Evolutionary conservation across 2,329 filamentous ascomycete species (phyloP).

Genomic region (Penicillium capsulatum): DNA sequence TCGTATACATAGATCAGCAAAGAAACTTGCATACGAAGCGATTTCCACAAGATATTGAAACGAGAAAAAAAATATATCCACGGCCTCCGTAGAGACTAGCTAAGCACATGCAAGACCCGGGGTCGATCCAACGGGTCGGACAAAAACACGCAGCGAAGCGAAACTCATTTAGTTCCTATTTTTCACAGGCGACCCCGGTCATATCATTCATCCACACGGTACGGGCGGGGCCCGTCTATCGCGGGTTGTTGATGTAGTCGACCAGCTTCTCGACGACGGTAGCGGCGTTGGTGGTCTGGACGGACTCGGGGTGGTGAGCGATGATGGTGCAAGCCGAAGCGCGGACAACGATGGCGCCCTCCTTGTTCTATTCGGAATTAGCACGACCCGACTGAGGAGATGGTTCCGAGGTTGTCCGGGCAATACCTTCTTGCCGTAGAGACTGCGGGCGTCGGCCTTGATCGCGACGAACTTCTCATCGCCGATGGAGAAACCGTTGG

Average conservation of each 20-base stretch:
- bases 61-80: background rate
- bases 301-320: conserved; percentile 73
- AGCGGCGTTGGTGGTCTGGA: conserved; percentile 70
- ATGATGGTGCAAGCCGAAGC: conserved; percentile 85
- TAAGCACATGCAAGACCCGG: background rate
- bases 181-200: conserved; percentile 22
- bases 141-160: conserved; percentile 8
- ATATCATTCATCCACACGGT: conserved; percentile 12
- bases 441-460: conserved; percentile 68
- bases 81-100: background rate
- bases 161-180: conserved; percentile 24
- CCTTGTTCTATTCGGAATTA: conserved; percentile 58
- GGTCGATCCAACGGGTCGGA: background rate
- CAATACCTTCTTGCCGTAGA: conserved; percentile 80
- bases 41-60: too few species aligned
- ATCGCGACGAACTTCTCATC: conserved; percentile 76
- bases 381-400: conserved; percentile 7
- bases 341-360: conserved; percentile 78
- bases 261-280: conserved; percentile 76
- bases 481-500: conserved; percentile 68
- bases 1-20: background rate
- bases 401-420: background rate
- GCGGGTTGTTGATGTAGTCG: conserved; percentile 76
- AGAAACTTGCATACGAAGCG: too few species aligned
- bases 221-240: conserved; percentile 49